These are phyloP conservation scores for Trametes sp. DNA, from an alignment of 1,284 basidiomycete genomes.

Conservation along the genomic window DNA sequence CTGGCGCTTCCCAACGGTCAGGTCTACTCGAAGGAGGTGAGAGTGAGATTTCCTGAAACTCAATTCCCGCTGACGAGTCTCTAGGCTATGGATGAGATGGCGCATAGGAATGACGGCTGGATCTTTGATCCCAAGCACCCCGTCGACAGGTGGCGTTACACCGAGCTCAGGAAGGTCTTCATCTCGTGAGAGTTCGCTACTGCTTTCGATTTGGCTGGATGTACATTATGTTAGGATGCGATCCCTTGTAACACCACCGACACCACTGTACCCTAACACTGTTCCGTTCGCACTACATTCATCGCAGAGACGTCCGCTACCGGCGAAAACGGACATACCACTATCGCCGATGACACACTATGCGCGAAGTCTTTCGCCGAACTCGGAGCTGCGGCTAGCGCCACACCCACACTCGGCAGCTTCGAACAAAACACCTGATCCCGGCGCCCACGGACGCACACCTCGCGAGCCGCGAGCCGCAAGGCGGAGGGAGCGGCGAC, in stretches of 20 bases:
- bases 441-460: neutral
- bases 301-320: neutral
- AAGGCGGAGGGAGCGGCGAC: neutral
- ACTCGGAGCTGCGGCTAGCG: neutral
- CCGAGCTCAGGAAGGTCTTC: slow-evolving; percentile 84
- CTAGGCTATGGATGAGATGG: slow-evolving; percentile 87
- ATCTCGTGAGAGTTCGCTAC: slow-evolving; percentile 60
- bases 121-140: slow-evolving; percentile 84
- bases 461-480: neutral
- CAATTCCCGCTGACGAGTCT: neutral
- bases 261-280: slow-evolving; percentile 5
- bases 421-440: neutral
- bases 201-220: neutral
- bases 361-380: too few species aligned
- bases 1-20: slow-evolving; percentile 93
- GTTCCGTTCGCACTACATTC: too few species aligned
- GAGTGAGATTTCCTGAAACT: slow-evolving; percentile 33
- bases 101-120: slow-evolving; percentile 72
- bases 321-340: neutral
- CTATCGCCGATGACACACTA: too few species aligned
- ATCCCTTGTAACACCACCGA: slow-evolving; percentile 6
- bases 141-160: slow-evolving; percentile 68
- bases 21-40: slow-evolving; percentile 91
- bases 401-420: too few species aligned
- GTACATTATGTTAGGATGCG: slow-evolving; percentile 7